phyloP scores from a whole-genome alignment of 23 red algal genomes.

The Gracilaria vermiculophylla region DNA sequence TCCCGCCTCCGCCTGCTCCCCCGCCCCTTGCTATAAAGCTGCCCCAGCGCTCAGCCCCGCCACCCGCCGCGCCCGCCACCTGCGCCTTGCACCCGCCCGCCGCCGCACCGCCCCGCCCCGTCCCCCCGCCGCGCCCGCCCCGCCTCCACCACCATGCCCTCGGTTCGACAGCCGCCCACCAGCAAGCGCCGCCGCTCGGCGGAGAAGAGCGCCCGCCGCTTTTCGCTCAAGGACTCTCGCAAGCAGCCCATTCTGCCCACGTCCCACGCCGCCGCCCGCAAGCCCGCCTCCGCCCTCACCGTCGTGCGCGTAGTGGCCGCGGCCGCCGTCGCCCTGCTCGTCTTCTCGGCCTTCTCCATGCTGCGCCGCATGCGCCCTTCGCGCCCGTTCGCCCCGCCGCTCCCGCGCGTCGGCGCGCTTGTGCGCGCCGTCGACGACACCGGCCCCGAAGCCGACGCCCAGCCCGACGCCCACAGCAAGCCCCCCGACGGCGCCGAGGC shows the following conservation, averaged over 20 bases:
- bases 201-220: slow-evolving; percentile 49
- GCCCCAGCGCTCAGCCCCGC: background rate
- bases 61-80: no score
- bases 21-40: background rate
- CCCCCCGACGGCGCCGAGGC: background rate
- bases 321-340: background rate
- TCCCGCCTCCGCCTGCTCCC: background rate
- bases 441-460: no score
- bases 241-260: slow-evolving; percentile 46
- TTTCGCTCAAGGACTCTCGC: slow-evolving; percentile 21
- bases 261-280: slow-evolving; percentile 1
- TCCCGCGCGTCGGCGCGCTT: background rate
- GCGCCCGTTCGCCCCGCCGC: background rate
- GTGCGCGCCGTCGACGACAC: background rate
- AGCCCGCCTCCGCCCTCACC: slow-evolving; percentile 3
- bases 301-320: slow-evolving; percentile 27
- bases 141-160: background rate
- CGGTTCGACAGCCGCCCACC: slow-evolving; percentile 1
- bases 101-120: no score
- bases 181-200: slow-evolving; percentile 52
- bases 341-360: background rate
- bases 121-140: no score
- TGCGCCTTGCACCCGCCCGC: background rate
- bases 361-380: background rate
- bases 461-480: background rate